Evolutionary conservation across 768 basidiomycete genomes (phyloP).

Genomic region (Pulveroboletus sp.): DNA sequence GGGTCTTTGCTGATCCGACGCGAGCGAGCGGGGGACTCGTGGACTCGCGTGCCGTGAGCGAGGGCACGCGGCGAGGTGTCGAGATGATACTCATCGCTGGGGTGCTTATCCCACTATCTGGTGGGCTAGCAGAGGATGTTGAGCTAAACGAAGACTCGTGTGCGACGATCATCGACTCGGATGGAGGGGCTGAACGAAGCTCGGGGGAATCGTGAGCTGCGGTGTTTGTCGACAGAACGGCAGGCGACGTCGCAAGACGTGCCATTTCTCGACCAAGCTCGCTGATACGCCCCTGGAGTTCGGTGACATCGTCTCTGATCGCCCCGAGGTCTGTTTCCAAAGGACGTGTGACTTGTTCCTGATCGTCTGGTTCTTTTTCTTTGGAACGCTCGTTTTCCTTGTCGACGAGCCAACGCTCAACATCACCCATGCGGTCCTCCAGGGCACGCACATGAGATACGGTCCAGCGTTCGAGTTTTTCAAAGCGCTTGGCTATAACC

Average conservation of each 20-base stretch:
- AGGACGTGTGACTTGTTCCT: conserved; percentile 10
- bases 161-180: conserved; percentile 44
- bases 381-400: conserved; percentile 60
- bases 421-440: conserved; percentile 90
- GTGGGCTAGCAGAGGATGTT: conserved; percentile 12
- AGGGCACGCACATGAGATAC: conserved; percentile 84
- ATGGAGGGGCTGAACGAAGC: conserved; percentile 43
- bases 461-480: conserved; percentile 89
- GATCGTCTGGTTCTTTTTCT: conserved; percentile 39
- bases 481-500: conserved; percentile 71
- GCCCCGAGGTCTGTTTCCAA: conserved; percentile 43
- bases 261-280: conserved; percentile 82
- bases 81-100: conserved; percentile 13
- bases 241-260: conserved; percentile 56
- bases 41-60: conserved; percentile 54
- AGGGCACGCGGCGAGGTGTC: conserved; percentile 31
- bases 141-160: conserved; percentile 25
- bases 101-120: conserved; percentile 11
- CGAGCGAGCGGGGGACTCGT: conserved; percentile 63
- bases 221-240: conserved; percentile 43
- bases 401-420: conserved; percentile 87
- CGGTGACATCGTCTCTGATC: conserved; percentile 65
- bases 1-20: conserved; percentile 32
- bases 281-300: conserved; percentile 71
- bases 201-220: conserved; percentile 43